phyloP scores from a whole-genome alignment of 805 yeast species.

The Kodamaea kaohsiungensis region DNA sequence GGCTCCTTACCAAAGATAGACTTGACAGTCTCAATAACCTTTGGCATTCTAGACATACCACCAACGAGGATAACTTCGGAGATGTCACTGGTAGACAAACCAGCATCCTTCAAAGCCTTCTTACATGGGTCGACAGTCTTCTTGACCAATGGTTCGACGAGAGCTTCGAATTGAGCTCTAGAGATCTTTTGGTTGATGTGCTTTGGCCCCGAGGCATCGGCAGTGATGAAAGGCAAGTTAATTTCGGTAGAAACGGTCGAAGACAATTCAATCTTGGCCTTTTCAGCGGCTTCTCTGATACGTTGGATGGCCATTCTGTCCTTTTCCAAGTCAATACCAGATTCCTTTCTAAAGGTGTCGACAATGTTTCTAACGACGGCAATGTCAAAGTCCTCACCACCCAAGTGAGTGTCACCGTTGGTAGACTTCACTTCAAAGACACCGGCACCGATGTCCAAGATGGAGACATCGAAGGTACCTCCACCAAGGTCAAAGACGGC shows the following conservation, averaged over 20 bases:
- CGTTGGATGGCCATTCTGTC: slow-evolving; percentile 83
- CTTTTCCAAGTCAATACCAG: slow-evolving; percentile 61
- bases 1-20: slow-evolving; percentile 79
- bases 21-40: slow-evolving; percentile 76
- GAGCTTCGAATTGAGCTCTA: slow-evolving; percentile 65
- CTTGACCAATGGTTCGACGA: slow-evolving; percentile 69
- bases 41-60: slow-evolving; percentile 93
- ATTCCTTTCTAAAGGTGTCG: slow-evolving; percentile 72
- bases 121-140: slow-evolving; percentile 74
- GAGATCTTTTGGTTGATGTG: slow-evolving; percentile 70
- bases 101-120: slow-evolving; percentile 83
- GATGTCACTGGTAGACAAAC: slow-evolving; percentile 60
- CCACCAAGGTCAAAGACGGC: slow-evolving; percentile 99
- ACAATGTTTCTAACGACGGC: slow-evolving; percentile 82
- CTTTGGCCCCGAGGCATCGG: slow-evolving; percentile 81
- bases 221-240: slow-evolving; percentile 84
- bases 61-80: slow-evolving; percentile 85
- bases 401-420: slow-evolving; percentile 92
- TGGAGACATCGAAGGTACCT: slow-evolving; percentile 97
- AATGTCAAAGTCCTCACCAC: slow-evolving; percentile 93
- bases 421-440: slow-evolving; percentile 97
- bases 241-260: slow-evolving; percentile 71
- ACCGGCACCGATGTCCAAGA: slow-evolving; percentile 95
- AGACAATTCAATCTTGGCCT: slow-evolving; percentile 85
- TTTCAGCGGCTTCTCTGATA: slow-evolving; percentile 85